Conservation (phyloP, 148 eudicot species). For the Rhododendron vialii region DNA sequence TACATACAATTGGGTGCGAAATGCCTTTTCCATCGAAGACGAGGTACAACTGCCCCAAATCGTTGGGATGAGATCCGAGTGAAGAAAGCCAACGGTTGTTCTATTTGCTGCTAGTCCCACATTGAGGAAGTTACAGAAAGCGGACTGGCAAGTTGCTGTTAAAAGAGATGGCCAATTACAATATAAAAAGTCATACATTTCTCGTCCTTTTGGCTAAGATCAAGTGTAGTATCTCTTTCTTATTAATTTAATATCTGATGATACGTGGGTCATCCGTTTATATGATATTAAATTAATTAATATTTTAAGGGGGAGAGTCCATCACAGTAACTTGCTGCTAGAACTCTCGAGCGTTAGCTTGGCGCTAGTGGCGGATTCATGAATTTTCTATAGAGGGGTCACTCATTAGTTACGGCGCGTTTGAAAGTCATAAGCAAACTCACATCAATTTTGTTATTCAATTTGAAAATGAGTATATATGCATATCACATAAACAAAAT, state of each 20-base stretch:
- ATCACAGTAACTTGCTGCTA: neutral
- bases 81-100: neutral
- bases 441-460: no score
- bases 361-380: neutral
- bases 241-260: neutral
- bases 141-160: neutral
- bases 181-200: constrained; percentile 19
- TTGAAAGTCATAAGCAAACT: no score
- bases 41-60: neutral
- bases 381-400: no score
- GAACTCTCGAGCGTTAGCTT: neutral
- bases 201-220: constrained; percentile 87
- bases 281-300: no score
- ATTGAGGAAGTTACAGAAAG: neutral
- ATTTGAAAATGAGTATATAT: no score
- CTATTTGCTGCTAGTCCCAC: neutral
- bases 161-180: neutral
- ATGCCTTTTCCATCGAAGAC: neutral
- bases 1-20: neutral
- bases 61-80: neutral
- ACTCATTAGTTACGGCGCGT: no score
- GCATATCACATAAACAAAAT: no score
- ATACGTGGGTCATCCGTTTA: no score
- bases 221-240: constrained; percentile 47
- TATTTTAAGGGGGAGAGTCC: no score